These are phyloP conservation scores for Odonthalia washingtoniensis DNA, from an alignment of 31 red algal genomes.

Conservation along the genomic window DNA sequence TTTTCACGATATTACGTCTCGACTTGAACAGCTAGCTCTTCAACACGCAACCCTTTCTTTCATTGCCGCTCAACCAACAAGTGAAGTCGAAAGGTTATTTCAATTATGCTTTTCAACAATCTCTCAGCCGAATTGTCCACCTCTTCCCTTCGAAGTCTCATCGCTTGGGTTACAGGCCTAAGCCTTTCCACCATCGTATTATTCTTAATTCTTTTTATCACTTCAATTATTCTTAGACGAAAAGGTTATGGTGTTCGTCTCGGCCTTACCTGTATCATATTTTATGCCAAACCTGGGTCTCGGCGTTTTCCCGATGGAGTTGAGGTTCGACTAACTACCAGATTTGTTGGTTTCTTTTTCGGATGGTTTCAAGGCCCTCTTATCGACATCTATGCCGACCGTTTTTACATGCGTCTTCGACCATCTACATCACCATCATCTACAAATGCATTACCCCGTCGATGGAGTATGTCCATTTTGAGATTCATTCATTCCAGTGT, in stretches of 20 bases:
- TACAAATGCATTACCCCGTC: conserved; percentile 4
- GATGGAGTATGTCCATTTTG: conserved; percentile 10
- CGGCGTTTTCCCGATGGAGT: conserved; percentile 73
- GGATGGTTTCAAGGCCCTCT: conserved; percentile 58
- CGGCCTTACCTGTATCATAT: conserved; percentile 52
- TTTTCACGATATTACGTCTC: too few relatives aligned
- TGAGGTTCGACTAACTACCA: conserved; percentile 50
- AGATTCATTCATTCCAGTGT: conserved; percentile 30
- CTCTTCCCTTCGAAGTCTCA: too few relatives aligned
- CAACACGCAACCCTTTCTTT: too few relatives aligned
- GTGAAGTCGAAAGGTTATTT: too few relatives aligned
- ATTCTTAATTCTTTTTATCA: conserved; percentile 48
- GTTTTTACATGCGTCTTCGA: conserved; percentile 71
- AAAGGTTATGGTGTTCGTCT: conserved; percentile 72
- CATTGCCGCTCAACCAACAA: too few relatives aligned
- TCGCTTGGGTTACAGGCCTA: conserved; percentile 51
- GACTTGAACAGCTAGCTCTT: too few relatives aligned
- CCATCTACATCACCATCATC: conserved; percentile 31
- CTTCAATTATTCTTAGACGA: conserved; percentile 57
- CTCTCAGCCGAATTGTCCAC: too few relatives aligned
- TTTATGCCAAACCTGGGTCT: conserved; percentile 59
- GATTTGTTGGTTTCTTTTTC: conserved; percentile 59
- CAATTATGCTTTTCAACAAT: too few relatives aligned
- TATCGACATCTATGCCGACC: conserved; percentile 55
- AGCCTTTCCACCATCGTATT: conserved; percentile 56